Evolutionary conservation across 108 stramenopile species (phyloP).

Genomic region (Schizochytrium sp.): DNA sequence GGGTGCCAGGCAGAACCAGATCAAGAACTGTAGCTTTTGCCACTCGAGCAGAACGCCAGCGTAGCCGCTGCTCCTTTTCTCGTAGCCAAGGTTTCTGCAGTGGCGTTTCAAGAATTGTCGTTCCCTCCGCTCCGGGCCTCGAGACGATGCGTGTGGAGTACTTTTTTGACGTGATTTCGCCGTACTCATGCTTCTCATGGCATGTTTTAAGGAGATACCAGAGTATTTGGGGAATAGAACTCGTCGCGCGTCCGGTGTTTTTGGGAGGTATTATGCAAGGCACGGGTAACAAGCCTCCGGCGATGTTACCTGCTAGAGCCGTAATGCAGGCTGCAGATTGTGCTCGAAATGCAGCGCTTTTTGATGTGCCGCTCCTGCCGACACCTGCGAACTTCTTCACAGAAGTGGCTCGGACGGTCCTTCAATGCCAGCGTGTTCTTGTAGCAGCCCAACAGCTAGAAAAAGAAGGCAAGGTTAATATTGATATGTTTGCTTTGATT

Average conservation of each 20-base stretch:
- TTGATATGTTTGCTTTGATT: slow-evolving; percentile 8
- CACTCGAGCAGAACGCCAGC: no score
- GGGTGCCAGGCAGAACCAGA: no score
- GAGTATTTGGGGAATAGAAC: background rate
- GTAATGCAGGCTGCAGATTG: background rate
- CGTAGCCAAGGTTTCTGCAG: no score
- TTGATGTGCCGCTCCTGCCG: slow-evolving; percentile 22
- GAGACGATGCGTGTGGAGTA: background rate
- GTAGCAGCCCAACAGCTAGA: slow-evolving; percentile 32
- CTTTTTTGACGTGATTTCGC: slow-evolving; percentile 55
- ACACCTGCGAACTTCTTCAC: slow-evolving; percentile 37
- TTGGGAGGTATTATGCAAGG: slow-evolving; percentile 52
- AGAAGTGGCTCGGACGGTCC: slow-evolving; percentile 27
- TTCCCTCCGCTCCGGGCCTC: no score
- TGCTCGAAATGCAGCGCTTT: background rate
- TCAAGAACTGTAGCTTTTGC: no score
- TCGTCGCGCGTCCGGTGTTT: background rate
- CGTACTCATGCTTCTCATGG: slow-evolving; percentile 13
- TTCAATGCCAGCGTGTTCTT: slow-evolving; percentile 47
- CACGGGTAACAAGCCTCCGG: slow-evolving; percentile 48
- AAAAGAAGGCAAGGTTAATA: background rate
- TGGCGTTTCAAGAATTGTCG: no score
- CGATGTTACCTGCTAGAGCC: slow-evolving; percentile 11
- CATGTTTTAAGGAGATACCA: slow-evolving; percentile 1
- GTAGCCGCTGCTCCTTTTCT: no score